Conservation (phyloP, 306 rosid species). For the Clitoria ternatea region DNA sequence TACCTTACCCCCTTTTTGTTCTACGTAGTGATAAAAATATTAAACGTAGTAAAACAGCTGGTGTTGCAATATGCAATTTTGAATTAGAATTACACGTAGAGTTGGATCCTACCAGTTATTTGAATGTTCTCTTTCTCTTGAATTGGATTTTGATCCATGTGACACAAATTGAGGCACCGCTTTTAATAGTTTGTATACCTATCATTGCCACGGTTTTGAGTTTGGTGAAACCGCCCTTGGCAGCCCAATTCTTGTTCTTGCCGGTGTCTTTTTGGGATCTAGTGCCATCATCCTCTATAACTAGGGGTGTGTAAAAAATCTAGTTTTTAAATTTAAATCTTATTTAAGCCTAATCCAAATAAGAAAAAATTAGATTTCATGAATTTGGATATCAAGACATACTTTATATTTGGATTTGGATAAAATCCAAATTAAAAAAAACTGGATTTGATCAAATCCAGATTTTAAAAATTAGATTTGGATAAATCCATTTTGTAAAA, state of each 20-base stretch:
- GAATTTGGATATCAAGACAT: no score
- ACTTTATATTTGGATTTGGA: no score
- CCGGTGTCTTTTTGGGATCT: constrained; percentile 38
- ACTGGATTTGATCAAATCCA: no score
- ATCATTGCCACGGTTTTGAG: constrained; percentile 56
- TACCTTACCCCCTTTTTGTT: no score
- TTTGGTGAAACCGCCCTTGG: constrained; percentile 49
- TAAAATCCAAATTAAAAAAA: no score
- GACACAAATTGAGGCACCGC: constrained; percentile 51
- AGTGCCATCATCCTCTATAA: constrained; percentile 44
- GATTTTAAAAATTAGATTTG: no score
- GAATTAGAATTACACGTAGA: neutral
- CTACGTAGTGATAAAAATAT: no score
- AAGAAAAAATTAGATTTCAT: no score
- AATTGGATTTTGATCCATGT: constrained; percentile 72
- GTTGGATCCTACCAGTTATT: neutral
- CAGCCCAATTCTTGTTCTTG: constrained; percentile 52
- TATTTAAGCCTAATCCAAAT: no score
- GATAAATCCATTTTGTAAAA: no score
- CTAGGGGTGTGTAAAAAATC: no score
- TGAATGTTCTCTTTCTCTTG: constrained; percentile 47
- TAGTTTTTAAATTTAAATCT: no score
- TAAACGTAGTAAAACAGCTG: neutral
- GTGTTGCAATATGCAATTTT: neutral
- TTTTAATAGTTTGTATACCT: constrained; percentile 57